Evolutionary conservation across 306 rosid species (phyloP).

Genomic region (Begonia loranthoides): DNA sequence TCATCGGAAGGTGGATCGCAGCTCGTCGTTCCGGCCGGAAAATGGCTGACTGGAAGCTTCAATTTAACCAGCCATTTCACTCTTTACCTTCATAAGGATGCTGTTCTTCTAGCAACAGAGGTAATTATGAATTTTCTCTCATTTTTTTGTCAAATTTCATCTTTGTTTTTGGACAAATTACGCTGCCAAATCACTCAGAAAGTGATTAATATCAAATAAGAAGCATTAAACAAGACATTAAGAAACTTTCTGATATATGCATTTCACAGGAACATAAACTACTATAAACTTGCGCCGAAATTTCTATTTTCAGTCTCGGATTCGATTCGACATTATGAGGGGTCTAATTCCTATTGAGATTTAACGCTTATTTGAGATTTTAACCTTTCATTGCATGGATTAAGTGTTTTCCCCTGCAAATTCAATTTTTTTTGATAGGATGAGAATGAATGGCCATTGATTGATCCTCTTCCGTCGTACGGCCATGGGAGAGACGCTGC

Average conservation of each 20-base stretch:
- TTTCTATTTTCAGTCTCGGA: too few species aligned
- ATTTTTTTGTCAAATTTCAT: too few species aligned
- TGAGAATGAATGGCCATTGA: conserved; percentile 58
- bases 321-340: background rate
- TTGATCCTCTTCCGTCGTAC: conserved; percentile 74
- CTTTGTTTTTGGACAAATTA: too few species aligned
- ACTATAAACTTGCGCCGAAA: too few species aligned
- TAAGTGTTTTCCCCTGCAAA: too few species aligned
- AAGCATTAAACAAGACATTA: background rate
- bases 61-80: conserved; percentile 62
- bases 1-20: conserved; percentile 44
- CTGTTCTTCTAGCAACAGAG: conserved; percentile 74
- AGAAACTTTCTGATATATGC: background rate
- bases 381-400: too few species aligned
- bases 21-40: conserved; percentile 65
- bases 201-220: too few species aligned
- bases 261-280: too few species aligned
- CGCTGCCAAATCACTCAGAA: too few species aligned
- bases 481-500: conserved; percentile 88
- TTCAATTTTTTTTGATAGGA: background rate
- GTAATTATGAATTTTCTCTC: conserved; percentile 10
- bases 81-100: conserved; percentile 41
- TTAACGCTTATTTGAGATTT: background rate
- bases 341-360: background rate
- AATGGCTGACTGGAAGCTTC: conserved; percentile 81